These are phyloP conservation scores for Albifimbria verrucaria DNA, from an alignment of 2,329 filamentous ascomycete genomes.

Conservation along the genomic window DNA sequence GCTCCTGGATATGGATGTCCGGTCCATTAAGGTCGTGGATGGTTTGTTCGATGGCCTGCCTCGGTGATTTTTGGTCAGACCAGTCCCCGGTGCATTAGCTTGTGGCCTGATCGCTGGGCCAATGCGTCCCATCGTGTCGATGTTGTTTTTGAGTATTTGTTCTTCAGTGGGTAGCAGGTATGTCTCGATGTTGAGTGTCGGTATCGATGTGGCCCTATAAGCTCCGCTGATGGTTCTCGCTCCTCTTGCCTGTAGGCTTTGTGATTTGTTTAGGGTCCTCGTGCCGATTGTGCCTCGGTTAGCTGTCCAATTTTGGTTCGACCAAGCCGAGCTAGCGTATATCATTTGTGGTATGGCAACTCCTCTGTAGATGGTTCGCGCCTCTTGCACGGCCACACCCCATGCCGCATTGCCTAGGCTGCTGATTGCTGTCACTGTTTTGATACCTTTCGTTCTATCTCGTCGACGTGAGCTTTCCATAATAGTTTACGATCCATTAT, in stretches of 20 bases:
- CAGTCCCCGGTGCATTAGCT: too few relatives aligned
- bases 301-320: neutral
- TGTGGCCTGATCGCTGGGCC: too few relatives aligned
- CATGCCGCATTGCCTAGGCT: constrained; percentile 2
- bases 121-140: neutral
- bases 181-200: constrained; percentile 2
- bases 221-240: constrained; percentile 3
- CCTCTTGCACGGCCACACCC: neutral
- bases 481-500: neutral
- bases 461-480: constrained; percentile 1
- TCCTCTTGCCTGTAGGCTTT: constrained; percentile 3
- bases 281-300: neutral
- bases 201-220: constrained; percentile 2
- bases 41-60: neutral
- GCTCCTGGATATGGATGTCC: neutral
- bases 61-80: too few relatives aligned
- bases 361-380: neutral
- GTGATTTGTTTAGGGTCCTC: too few relatives aligned
- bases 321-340: constrained; percentile 3
- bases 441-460: neutral
- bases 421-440: neutral
- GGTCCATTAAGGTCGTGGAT: neutral
- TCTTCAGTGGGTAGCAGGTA: constrained; percentile 4
- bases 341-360: constrained; percentile 2
- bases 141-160: constrained; percentile 2